Base-by-base conservation (phyloP, 768 basidiomycete species). In the Lentinula lateritia region DNA sequence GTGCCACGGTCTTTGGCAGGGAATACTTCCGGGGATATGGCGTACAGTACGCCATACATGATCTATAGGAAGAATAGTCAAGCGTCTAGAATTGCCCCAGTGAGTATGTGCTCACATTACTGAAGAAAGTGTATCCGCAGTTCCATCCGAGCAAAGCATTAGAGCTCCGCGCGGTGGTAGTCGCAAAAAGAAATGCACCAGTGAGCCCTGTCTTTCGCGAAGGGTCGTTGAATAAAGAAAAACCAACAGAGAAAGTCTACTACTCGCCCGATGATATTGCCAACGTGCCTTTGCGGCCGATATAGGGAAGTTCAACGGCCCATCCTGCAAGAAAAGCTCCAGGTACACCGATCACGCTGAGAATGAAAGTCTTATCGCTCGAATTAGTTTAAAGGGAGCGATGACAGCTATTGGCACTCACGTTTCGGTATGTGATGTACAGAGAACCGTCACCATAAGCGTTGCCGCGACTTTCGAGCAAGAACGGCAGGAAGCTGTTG, bases 31-130 rank as follows among this genome's bases (percentile, higher is more conserved):
- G 88, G 83, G 0, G 88, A 84, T 53, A 88, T 71, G 16, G 88
- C 86, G 66, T 89, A 90, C 46, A 91, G 66, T 2, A 90, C 88
- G 6, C 89, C 87, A 55, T 87, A 90, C 88, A 90, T 90, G 63
- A 88, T 82, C 78, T 88, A 50, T n/a, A 34, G 8, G 28, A 18
- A 46, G 6, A 46, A 32, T 32, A 38, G 2, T 41, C 64, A 28
- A 64, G 48, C 35, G 34, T 46, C n/a, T 13, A 36, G n/a, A 59
- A 59, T 38, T 50, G 32, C 41, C 35, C 20, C 18, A 58, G n/a
- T 55, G 46, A 38, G 36, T 6, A 46, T 15, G 9, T 3, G 72
- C 77, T 50, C 61, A 87, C 83, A 66, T 86, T 86, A 58, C 82
- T 84, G 64, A 72, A 79, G 68, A 88, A 87, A n/a, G 75, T 78